phyloP scores from a whole-genome alignment of 139 green algal genomes.

The Closterium sp. region DNA sequence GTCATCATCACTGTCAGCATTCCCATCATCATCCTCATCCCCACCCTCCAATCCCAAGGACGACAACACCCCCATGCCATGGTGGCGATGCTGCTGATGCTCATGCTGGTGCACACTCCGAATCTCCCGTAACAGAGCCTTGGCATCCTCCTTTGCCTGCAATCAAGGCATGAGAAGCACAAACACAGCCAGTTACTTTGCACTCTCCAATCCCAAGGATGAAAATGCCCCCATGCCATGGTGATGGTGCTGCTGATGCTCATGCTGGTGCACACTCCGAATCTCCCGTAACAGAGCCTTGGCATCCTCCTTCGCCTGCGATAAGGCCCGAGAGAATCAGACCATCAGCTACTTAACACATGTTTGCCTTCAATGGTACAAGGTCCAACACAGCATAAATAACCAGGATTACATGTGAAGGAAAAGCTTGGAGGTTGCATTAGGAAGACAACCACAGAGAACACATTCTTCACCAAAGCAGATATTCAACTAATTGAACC shows the following conservation, averaged over 20 bases:
- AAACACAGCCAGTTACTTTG: too few relatives aligned
- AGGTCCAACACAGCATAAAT: neutral
- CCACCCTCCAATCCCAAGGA: too few relatives aligned
- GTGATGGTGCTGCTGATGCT: conserved; percentile 4
- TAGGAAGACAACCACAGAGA: neutral
- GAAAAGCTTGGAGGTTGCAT: neutral
- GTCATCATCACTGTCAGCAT: too few relatives aligned
- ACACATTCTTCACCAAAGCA: neutral
- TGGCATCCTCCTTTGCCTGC: conserved; percentile 77
- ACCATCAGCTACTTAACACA: neutral
- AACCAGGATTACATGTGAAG: too few relatives aligned
- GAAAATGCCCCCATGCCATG: neutral
- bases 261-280: conserved; percentile 47
- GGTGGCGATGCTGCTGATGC: neutral
- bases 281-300: conserved; percentile 82
- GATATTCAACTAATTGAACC: neutral
- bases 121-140: conserved; percentile 78
- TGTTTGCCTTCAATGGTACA: neutral
- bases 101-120: conserved; percentile 47
- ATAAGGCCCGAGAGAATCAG: neutral
- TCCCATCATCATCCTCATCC: too few relatives aligned
- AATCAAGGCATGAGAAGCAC: neutral
- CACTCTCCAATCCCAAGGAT: too few relatives aligned
- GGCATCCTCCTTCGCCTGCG: conserved; percentile 72
- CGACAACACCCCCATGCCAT: neutral